Conservation (phyloP, 2,329 filamentous ascomycete genomes). For the Alternaria sp. region DNA sequence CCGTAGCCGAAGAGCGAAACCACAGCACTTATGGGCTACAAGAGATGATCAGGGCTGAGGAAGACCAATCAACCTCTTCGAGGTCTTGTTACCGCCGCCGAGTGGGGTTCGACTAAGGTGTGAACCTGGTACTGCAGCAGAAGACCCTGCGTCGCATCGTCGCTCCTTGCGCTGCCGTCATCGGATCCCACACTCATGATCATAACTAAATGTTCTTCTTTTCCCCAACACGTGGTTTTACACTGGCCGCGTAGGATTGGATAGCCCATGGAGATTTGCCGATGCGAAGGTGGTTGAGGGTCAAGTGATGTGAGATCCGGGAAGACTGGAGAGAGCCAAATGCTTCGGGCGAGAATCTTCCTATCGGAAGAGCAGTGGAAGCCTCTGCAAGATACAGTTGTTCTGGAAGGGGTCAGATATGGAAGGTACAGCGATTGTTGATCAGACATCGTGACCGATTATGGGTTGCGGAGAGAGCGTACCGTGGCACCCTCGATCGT, state of each 20-base stretch:
- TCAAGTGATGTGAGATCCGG: not conserved
- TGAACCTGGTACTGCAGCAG: not conserved
- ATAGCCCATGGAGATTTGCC: not conserved
- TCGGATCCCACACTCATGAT: not conserved
- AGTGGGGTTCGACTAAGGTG: conserved; percentile 9
- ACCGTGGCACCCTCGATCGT: not conserved
- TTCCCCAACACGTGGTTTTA: not conserved
- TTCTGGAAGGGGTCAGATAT: not conserved
- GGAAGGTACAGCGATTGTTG: not conserved
- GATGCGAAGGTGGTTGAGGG: not conserved
- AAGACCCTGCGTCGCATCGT: conserved; percentile 10
- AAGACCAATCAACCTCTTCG: not conserved
- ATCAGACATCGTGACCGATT: not conserved
- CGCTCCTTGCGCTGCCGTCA: conserved; percentile 4
- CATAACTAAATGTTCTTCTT: not conserved
- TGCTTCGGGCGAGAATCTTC: not conserved
- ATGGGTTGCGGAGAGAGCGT: not conserved
- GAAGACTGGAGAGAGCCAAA: not conserved
- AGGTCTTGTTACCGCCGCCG: not conserved
- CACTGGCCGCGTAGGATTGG: not conserved
- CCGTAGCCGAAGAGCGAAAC: not conserved
- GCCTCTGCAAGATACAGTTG: not conserved
- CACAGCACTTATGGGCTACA: conserved; percentile 1
- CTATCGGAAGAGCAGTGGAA: not conserved
- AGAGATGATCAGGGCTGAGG: not conserved